These are phyloP conservation scores for Chaetothyriales sp. DNA, from an alignment of 2,329 filamentous ascomycete genomes.

Conservation along the genomic window DNA sequence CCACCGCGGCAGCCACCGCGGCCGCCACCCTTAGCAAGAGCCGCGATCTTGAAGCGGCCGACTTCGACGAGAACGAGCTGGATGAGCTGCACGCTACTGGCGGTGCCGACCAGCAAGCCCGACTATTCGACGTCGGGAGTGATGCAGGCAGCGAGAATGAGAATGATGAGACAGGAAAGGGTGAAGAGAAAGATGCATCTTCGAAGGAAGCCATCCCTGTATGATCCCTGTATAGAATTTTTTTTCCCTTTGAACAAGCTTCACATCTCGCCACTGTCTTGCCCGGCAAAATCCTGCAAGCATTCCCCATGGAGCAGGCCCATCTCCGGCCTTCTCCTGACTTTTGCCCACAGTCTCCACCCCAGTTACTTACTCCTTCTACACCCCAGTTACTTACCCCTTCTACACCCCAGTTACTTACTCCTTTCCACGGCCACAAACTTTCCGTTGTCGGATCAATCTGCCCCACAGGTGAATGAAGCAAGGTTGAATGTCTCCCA, in stretches of 20 bases:
- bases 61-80: slow-evolving; percentile 49
- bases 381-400: no score
- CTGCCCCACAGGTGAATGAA: no score
- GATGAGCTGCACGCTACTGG: slow-evolving; percentile 34
- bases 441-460: no score
- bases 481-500: no score
- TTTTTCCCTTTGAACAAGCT: neutral
- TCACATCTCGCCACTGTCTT: neutral
- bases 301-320: no score
- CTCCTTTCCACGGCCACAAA: no score
- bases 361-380: no score
- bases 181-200: neutral
- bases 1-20: slow-evolving; percentile 19
- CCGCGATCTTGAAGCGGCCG: slow-evolving; percentile 46
- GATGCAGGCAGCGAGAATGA: slow-evolving; percentile 29
- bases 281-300: no score
- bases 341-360: no score
- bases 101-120: slow-evolving; percentile 1
- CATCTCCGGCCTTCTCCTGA: no score
- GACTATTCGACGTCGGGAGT: slow-evolving; percentile 36
- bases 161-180: neutral
- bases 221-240: neutral
- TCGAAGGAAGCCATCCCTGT: neutral
- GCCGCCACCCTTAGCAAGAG: slow-evolving; percentile 27
- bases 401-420: no score